Base-by-base conservation (phyloP, 768 basidiomycete genomes). In the Austroboletus festivus region DNA sequence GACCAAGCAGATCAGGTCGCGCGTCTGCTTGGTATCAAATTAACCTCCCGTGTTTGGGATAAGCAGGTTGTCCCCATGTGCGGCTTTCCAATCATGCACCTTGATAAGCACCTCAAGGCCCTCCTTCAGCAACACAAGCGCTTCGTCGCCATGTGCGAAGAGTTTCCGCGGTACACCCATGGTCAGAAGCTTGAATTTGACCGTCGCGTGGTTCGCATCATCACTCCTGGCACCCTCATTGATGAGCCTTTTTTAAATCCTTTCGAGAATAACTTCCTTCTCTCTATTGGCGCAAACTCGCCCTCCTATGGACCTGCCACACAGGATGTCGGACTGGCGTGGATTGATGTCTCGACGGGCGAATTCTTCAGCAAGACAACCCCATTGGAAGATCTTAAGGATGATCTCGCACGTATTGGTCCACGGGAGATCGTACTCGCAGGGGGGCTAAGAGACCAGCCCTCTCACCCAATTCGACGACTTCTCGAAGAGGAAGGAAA, bases 321-420 rank as follows among this genome's bases (percentile, higher is more conserved):
- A 22, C 52, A 46, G 22, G 44, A 63, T 8, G 50, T 82, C n/a
- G 91, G 90, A 2, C 71, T 98, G 34, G 93, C 93, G 6, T 97
- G 93, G 86, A 92, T 90, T 21, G 94, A 98, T 62, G 81, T 96
- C 16, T 93, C 94, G 13, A 96, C 93, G 0, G 91, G 92, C 51
- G 93, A 95, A 61, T 91, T 95, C 65, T 93, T 88, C 65, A 85
- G 88, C 11, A 89, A 89, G 54, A 63, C 67, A 6, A 75, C 80
- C 11, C 66, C 72, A 3, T 41, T 75, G 15, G 79, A 80, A 20
- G 71, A 63, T 34, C 68, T 98, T 24, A 80, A 81, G 46, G 92
- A 96, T 59, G 88, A 95, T 52, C 71, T 98, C 21, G 82, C 82
- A 8, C 81, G 92, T 19, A 86, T 96, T 38, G 71, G 70, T 26